Evolutionary conservation across 805 yeast genomes (phyloP).

Genomic region (Starmerella sp.): DNA sequence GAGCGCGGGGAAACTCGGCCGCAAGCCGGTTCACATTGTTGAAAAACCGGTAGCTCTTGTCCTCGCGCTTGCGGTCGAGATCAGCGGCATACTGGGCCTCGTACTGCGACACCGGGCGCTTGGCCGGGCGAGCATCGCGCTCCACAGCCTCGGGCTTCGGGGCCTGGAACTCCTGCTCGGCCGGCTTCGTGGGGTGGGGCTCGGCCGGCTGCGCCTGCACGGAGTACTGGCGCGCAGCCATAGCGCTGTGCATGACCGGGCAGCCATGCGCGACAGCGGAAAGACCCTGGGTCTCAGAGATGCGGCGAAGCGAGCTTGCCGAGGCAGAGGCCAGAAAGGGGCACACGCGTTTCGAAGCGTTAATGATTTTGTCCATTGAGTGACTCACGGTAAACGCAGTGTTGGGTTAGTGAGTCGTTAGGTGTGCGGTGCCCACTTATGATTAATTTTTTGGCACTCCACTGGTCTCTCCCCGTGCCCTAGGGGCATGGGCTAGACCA

Average conservation of each 20-base stretch:
- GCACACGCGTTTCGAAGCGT: slow-evolving; percentile 66
- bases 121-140: neutral
- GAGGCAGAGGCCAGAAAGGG: slow-evolving; percentile 64
- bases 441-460: slow-evolving; percentile 1
- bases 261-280: slow-evolving; percentile 56
- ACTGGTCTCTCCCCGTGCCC: neutral
- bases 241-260: slow-evolving; percentile 85
- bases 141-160: neutral
- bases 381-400: slow-evolving; percentile 3
- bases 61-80: slow-evolving; percentile 61
- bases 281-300: slow-evolving; percentile 37
- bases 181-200: neutral
- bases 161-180: slow-evolving; percentile 23
- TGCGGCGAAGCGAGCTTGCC: slow-evolving; percentile 46
- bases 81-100: slow-evolving; percentile 43
- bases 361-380: slow-evolving; percentile 69
- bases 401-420: neutral
- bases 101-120: slow-evolving; percentile 7
- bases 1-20: slow-evolving; percentile 86
- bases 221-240: slow-evolving; percentile 34
- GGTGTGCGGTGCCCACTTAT: neutral
- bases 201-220: slow-evolving; percentile 25
- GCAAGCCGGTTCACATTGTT: slow-evolving; percentile 96
- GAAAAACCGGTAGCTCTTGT: slow-evolving; percentile 89
- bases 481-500: slow-evolving; percentile 1